Percentiles rank a stretch among this genome's conserved stretches.
phyloP scores from a whole-genome alignment of 2,329 filamentous ascomycete species.

The Colletotrichum liriopes region DNA sequence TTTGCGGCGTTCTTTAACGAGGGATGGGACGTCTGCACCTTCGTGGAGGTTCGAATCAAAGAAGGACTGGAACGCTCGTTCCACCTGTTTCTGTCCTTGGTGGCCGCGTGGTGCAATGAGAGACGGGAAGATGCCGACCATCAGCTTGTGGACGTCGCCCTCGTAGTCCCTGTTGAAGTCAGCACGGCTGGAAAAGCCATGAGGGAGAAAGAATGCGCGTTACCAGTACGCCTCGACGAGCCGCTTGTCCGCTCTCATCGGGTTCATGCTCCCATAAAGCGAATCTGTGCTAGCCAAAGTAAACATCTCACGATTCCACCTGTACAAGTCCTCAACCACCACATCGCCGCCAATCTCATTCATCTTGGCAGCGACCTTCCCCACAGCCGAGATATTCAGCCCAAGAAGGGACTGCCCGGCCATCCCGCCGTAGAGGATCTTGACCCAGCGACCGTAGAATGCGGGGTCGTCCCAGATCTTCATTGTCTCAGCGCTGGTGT shows the following conservation, averaged over 20 bases:
- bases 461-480: constrained; percentile 41
- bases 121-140: constrained; percentile 51
- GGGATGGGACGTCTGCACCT: constrained; percentile 46
- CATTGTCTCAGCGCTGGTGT: constrained; percentile 50
- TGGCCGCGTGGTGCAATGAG: constrained; percentile 51
- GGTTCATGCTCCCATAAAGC: constrained; percentile 61
- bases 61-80: constrained; percentile 48
- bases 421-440: constrained; percentile 49
- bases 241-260: constrained; percentile 51
- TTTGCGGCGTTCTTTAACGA: constrained; percentile 50
- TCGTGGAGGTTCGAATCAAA: constrained; percentile 50
- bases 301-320: constrained; percentile 56
- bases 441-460: constrained; percentile 13
- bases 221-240: constrained; percentile 54
- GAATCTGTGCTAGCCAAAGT: constrained; percentile 56
- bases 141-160: constrained; percentile 45
- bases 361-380: constrained; percentile 47
- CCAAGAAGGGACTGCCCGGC: constrained; percentile 48
- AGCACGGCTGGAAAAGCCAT: neutral
- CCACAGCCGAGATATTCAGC: constrained; percentile 50
- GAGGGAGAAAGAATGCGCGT: constrained; percentile 1
- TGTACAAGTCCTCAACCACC: constrained; percentile 55
- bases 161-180: constrained; percentile 48
- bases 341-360: constrained; percentile 46
- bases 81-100: constrained; percentile 45